Conservation (phyloP, 768 basidiomycete species). For the Postia placenta region DNA sequence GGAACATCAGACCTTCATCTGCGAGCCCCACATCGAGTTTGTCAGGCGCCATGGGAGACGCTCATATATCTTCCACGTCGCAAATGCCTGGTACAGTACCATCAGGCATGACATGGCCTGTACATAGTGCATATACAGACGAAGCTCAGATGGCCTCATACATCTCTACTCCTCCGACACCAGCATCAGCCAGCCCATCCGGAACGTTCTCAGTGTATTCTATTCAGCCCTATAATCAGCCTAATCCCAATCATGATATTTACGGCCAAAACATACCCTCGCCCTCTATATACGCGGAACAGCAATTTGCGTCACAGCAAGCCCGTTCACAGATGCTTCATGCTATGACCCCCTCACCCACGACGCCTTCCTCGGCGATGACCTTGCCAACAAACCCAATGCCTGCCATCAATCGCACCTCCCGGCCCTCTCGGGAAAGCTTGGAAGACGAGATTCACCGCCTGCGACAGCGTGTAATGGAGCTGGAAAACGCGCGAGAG, state of each 20-base stretch:
- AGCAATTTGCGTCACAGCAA: slow-evolving; percentile 13
- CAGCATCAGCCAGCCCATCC: slow-evolving; percentile 13
- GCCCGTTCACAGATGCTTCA: slow-evolving; percentile 9
- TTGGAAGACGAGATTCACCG: slow-evolving; percentile 45
- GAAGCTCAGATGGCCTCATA: slow-evolving; percentile 14
- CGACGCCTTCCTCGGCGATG: slow-evolving; percentile 16
- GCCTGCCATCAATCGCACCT: slow-evolving; percentile 15
- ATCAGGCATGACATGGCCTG: slow-evolving; percentile 1
- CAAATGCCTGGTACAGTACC: slow-evolving; percentile 7
- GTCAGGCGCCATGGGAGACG: slow-evolving; percentile 59
- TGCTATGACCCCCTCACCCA: slow-evolving; percentile 14
- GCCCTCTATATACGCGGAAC: slow-evolving; percentile 10
- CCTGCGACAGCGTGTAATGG: slow-evolving; percentile 52
- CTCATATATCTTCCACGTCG: slow-evolving; percentile 28
- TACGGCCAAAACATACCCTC: slow-evolving; percentile 7
- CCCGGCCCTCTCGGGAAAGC: slow-evolving; percentile 14
- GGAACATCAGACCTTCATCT: slow-evolving; percentile 1
- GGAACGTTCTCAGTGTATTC: slow-evolving; percentile 8
- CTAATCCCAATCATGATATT: slow-evolving; percentile 3
- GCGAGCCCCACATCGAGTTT: slow-evolving; percentile 37
- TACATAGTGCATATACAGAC: slow-evolving; percentile 3
- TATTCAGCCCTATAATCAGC: slow-evolving; percentile 4
- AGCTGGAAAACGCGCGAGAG: slow-evolving; percentile 58
- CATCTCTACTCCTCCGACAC: slow-evolving; percentile 13
- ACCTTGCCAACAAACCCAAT: slow-evolving; percentile 19